phyloP scores from a whole-genome alignment of 192 early-diverging fungal genomes.

The Ramicandelaber brevisporus region DNA sequence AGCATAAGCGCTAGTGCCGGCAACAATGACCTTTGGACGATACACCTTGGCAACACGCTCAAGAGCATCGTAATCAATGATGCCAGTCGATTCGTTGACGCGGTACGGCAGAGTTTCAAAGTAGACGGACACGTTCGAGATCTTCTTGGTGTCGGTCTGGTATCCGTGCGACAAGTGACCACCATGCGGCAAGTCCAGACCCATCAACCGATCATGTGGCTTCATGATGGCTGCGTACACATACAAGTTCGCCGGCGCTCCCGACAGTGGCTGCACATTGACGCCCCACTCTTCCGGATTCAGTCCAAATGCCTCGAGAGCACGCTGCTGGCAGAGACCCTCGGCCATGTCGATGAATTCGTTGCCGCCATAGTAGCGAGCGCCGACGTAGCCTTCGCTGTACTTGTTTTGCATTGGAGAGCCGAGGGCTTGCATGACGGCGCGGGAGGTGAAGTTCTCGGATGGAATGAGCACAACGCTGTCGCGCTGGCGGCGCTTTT shows the following conservation, averaged over 20 bases:
- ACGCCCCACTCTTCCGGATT: constrained; percentile 79
- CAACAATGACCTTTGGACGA: constrained; percentile 90
- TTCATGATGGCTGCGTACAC: constrained; percentile 87
- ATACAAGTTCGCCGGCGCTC: constrained; percentile 92
- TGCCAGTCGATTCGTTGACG: constrained; percentile 63
- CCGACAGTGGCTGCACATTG: constrained; percentile 89
- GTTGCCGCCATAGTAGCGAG: constrained; percentile 98
- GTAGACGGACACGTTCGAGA: constrained; percentile 81
- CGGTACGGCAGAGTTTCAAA: constrained; percentile 95
- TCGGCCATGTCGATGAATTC: constrained; percentile 94
- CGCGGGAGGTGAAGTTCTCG: constrained; percentile 94
- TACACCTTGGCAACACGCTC: constrained; percentile 53
- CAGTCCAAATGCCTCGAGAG: constrained; percentile 77
- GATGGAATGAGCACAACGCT: constrained; percentile 70
- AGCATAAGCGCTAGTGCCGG: constrained; percentile 84
- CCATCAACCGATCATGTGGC: constrained; percentile 96
- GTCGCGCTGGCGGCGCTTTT: constrained; percentile 70
- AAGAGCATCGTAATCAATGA: constrained; percentile 83
- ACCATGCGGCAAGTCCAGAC: constrained; percentile 89
- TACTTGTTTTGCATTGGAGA: constrained; percentile 99
- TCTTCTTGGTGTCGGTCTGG: constrained; percentile 89
- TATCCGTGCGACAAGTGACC: constrained; percentile 98
- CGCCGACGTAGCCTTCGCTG: constrained; percentile 90
- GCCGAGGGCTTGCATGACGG: constrained; percentile 89
- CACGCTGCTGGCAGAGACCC: constrained; percentile 76